Conservation (phyloP, 257 asterid species). For the Rhazya stricta region DNA sequence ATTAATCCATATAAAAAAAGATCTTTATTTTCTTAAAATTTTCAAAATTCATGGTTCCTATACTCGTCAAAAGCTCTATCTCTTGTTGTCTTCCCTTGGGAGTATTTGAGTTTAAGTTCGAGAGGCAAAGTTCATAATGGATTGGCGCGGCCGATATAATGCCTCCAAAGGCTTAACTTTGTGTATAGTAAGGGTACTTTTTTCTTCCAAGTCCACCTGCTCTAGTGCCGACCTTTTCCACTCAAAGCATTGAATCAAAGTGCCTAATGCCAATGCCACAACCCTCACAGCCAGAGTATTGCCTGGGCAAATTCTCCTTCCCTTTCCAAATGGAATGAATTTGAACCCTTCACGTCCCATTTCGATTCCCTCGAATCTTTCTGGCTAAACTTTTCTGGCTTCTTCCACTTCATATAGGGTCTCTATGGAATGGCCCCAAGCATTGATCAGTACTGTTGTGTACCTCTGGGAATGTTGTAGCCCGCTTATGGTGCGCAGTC, state of each 20-base stretch:
- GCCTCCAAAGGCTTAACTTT: constrained; percentile 9
- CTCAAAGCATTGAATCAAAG: not conserved
- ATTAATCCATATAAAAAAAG: no score
- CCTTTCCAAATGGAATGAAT: constrained; percentile 1
- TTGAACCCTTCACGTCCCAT: not conserved
- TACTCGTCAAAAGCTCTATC: no score
- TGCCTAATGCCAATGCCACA: not conserved
- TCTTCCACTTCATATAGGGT: constrained; percentile 19
- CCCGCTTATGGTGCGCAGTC: constrained; percentile 21
- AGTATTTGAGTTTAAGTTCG: not conserved
- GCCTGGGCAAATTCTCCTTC: not conserved
- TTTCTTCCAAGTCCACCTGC: not conserved
- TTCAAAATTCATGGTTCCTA: no score
- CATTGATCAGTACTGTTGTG: constrained; percentile 30
- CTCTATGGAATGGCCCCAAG: constrained; percentile 34
- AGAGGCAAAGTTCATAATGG: constrained; percentile 1
- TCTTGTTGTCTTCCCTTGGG: no score
- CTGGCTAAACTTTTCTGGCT: constrained; percentile 25
- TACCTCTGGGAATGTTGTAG: constrained; percentile 10
- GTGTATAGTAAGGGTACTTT: not conserved
- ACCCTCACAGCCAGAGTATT: not conserved
- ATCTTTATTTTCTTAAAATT: no score
- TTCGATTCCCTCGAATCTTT: constrained; percentile 15
- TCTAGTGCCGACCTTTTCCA: not conserved
- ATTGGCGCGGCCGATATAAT: constrained; percentile 4